phyloP scores from a whole-genome alignment of 2,329 filamentous ascomycete species.

The Parastagonospora nodorum region DNA sequence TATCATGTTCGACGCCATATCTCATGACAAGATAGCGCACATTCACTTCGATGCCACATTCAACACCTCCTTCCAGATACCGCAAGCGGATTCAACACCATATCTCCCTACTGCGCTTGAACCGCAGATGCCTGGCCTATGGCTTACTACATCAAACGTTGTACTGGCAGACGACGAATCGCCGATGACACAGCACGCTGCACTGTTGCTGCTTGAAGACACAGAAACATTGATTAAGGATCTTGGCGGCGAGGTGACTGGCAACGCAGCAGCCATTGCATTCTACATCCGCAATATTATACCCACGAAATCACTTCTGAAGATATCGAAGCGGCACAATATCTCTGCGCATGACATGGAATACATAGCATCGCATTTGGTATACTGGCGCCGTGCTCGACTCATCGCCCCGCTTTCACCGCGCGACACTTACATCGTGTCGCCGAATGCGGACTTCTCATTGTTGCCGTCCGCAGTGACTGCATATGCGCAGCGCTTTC shows the following conservation, averaged over 20 bases:
- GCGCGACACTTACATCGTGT: constrained; percentile 88
- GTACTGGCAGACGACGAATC: constrained; percentile 71
- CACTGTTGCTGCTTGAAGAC: constrained; percentile 81
- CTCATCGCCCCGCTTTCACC: constrained; percentile 89
- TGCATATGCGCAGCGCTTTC: constrained; percentile 78
- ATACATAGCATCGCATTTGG: constrained; percentile 87
- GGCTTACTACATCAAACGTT: constrained; percentile 85
- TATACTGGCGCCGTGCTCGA: constrained; percentile 93
- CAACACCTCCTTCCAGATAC: constrained; percentile 67
- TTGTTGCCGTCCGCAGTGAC: constrained; percentile 71
- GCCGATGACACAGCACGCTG: constrained; percentile 82
- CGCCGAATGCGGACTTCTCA: constrained; percentile 81
- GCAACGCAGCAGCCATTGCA: constrained; percentile 76
- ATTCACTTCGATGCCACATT: constrained; percentile 71
- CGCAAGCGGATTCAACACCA: constrained; percentile 68
- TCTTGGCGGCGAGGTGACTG: constrained; percentile 71
- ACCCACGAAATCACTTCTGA: constrained; percentile 70
- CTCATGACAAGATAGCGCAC: constrained; percentile 83
- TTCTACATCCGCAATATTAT: constrained; percentile 68
- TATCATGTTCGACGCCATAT: constrained; percentile 80
- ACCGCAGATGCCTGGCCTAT: constrained; percentile 73
- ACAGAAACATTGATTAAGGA: constrained; percentile 77
- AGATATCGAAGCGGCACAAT: constrained; percentile 71
- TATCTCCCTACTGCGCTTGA: constrained; percentile 73
- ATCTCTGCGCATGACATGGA: constrained; percentile 82